phyloP scores from a whole-genome alignment of 2,329 filamentous ascomycete genomes.

The Aspergillus viridinutans region DNA sequence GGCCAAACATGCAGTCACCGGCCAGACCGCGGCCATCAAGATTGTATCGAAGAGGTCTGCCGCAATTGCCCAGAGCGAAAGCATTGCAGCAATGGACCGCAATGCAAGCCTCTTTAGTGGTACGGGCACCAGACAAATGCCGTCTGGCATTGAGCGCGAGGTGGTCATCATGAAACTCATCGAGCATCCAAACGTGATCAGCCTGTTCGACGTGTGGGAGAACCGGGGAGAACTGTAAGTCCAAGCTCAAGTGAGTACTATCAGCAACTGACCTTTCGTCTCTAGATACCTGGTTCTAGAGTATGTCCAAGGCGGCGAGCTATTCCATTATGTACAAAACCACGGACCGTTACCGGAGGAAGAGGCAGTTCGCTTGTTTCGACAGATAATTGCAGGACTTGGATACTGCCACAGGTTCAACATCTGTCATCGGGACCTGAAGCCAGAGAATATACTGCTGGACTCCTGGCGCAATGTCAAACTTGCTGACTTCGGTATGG shows the following conservation, averaged over 20 bases:
- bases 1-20: slow-evolving; percentile 73
- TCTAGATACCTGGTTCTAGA: slow-evolving; percentile 88
- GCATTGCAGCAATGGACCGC: slow-evolving; percentile 75
- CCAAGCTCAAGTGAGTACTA: background rate
- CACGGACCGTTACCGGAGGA: slow-evolving; percentile 72
- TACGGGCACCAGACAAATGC: slow-evolving; percentile 66
- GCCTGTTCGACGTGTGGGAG: slow-evolving; percentile 95
- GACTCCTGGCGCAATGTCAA: slow-evolving; percentile 75
- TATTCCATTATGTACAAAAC: slow-evolving; percentile 80
- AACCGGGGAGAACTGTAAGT: slow-evolving; percentile 89
- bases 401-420: slow-evolving; percentile 91
- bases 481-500: slow-evolving; percentile 97
- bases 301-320: slow-evolving; percentile 77
- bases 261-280: slow-evolving; percentile 17
- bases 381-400: slow-evolving; percentile 87
- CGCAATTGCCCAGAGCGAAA: slow-evolving; percentile 77
- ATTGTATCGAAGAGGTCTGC: slow-evolving; percentile 84
- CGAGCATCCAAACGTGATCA: slow-evolving; percentile 91
- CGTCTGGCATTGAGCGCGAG: slow-evolving; percentile 86
- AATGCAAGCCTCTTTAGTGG: slow-evolving; percentile 57
- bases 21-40: slow-evolving; percentile 85
- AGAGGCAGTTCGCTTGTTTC: slow-evolving; percentile 77
- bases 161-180: slow-evolving; percentile 97
- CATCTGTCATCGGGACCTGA: slow-evolving; percentile 93
- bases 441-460: slow-evolving; percentile 93